A percentile compares a stretch with the other conserved stretches of the same genome.
Conservation (phyloP, 257 asterid genomes). For the Penstemon newberryi region DNA sequence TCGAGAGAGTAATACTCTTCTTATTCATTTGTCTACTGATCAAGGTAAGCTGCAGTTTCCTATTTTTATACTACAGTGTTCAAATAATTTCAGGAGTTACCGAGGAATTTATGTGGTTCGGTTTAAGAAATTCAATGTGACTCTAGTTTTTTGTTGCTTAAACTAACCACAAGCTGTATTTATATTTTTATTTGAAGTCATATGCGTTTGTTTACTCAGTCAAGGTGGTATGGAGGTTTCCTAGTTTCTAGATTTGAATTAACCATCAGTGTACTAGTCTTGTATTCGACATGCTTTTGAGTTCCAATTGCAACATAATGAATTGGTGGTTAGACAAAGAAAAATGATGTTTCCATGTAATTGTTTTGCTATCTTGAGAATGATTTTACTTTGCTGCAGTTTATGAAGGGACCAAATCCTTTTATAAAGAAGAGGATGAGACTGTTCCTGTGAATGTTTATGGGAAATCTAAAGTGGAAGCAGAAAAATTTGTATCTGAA, state of each 20-base stretch:
- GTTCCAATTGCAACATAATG: not conserved
- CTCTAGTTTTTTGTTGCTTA: no score
- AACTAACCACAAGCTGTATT: no score
- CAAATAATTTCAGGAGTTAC: not conserved
- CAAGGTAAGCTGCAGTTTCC: conserved; percentile 56
- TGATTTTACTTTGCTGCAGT: conserved; percentile 50
- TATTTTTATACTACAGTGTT: conserved; percentile 5
- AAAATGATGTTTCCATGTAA: conserved; percentile 6
- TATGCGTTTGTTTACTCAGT: no score
- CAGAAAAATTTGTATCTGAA: conserved; percentile 62
- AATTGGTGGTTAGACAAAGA: conserved; percentile 2
- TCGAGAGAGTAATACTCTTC: conserved; percentile 39
- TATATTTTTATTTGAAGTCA: no score
- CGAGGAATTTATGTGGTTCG: no score
- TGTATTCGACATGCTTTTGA: conserved; percentile 12
- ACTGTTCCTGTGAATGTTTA: conserved; percentile 85
- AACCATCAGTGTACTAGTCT: conserved; percentile 8
- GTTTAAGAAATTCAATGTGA: no score
- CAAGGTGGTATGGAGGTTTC: no score
- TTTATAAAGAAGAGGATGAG: conserved; percentile 88
- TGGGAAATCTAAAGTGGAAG: conserved; percentile 88
- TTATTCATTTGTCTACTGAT: conserved; percentile 91
- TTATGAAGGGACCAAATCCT: conserved; percentile 88
- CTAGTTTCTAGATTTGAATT: not conserved
- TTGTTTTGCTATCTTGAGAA: conserved; percentile 7